A percentile compares a stretch with the other conserved stretches of the same genome.
phyloP scores from a whole-genome alignment of 2,329 filamentous ascomycete genomes.

The Hymenoscyphus infarciens region DNA sequence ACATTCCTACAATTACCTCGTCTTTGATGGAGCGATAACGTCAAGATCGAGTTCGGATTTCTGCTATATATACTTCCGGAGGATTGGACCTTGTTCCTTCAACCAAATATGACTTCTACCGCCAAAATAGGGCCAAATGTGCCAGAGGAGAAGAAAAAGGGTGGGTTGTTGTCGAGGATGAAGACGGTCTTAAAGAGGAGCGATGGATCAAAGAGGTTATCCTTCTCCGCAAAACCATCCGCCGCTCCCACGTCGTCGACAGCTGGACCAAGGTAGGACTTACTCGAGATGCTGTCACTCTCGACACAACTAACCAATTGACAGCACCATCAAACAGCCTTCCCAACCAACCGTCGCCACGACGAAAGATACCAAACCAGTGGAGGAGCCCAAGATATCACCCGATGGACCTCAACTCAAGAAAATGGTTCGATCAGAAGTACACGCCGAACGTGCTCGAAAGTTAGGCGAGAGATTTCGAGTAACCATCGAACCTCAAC shows the following conservation, averaged over 20 bases:
- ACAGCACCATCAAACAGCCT: conserved; percentile 13
- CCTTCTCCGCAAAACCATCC: conserved; percentile 18
- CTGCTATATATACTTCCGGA: background rate
- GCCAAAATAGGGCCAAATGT: conserved; percentile 20
- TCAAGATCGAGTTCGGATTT: background rate
- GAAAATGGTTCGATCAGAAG: conserved; percentile 28
- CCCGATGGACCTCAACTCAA: conserved; percentile 18
- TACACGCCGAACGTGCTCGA: conserved; percentile 34
- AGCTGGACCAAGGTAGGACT: conserved; percentile 26
- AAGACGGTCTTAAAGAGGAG: conserved; percentile 32
- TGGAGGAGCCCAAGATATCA: conserved; percentile 3
- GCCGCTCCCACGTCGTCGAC: conserved; percentile 9
- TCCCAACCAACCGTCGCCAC: conserved; percentile 5
- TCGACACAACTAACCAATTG: conserved; percentile 12
- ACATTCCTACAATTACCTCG: background rate
- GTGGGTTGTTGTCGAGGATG: conserved; percentile 28
- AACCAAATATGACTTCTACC: conserved; percentile 27
- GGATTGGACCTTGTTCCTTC: background rate
- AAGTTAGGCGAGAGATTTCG: conserved; percentile 38
- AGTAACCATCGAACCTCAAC: conserved; percentile 35
- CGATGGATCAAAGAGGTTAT: conserved; percentile 30
- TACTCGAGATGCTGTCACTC: background rate
- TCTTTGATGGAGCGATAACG: conserved; percentile 3
- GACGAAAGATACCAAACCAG: conserved; percentile 11
- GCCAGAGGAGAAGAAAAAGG: conserved; percentile 27